A percentile compares a stretch with the other conserved stretches of the same genome.
These are phyloP conservation scores for Melaleuca alternifolia DNA, from an alignment of 345 rosid species.

Conservation along the genomic window DNA sequence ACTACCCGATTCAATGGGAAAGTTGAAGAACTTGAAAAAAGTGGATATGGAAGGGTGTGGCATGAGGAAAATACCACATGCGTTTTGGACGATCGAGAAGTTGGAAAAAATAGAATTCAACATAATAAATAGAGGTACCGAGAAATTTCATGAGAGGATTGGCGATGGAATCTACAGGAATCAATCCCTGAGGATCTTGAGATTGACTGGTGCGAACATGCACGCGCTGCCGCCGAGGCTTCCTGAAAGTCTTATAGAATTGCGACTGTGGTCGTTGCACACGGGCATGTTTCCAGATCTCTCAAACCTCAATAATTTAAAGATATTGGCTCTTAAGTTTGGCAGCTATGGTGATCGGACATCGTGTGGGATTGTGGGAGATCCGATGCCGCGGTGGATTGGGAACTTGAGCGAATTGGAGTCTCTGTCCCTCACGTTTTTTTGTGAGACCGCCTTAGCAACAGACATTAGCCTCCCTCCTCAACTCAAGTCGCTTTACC, in stretches of 20 bases:
- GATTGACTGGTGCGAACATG: not conserved
- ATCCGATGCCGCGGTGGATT: not conserved
- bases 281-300: not conserved
- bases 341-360: fast-evolving
- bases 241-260: not conserved
- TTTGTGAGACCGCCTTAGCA: not conserved
- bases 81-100: not conserved
- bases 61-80: not conserved
- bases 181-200: no score
- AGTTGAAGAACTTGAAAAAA: not conserved
- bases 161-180: no score
- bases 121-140: no score
- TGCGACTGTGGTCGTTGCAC: not conserved
- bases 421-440: fast-evolving
- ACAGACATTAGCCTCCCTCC: not conserved
- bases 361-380: not conserved
- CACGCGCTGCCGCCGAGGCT: not conserved
- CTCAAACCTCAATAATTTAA: not conserved
- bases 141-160: not conserved
- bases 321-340: fast-evolving
- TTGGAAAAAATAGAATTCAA: not conserved
- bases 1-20: not conserved
- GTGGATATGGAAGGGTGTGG: no score
- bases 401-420: not conserved
- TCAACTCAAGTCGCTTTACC: no score